phyloP scores from a whole-genome alignment of 257 asterid genomes.

The Nicotiana undulata region DNA sequence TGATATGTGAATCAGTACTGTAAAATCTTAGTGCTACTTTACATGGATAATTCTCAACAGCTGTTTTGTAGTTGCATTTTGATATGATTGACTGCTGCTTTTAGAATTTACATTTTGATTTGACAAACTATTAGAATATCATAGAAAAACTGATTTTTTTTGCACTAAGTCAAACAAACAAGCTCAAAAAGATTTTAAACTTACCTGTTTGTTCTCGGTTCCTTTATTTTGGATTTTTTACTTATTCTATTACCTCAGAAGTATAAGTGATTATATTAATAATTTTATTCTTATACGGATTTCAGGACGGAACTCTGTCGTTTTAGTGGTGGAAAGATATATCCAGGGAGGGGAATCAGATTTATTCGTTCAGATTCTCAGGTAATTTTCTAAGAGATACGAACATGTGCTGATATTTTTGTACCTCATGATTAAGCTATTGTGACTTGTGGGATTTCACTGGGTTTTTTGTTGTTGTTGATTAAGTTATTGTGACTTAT shows the following conservation, averaged over 20 bases:
- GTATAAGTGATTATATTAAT: background rate
- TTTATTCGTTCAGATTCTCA: slow-evolving; percentile 69
- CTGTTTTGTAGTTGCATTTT: background rate
- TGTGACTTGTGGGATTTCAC: background rate
- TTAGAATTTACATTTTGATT: background rate
- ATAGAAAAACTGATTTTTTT: background rate
- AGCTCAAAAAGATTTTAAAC: background rate
- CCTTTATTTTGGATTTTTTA: background rate
- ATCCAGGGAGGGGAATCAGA: slow-evolving; percentile 78
- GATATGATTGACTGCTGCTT: background rate
- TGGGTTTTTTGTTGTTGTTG: background rate
- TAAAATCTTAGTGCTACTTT: too few relatives aligned
- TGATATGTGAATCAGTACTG: background rate
- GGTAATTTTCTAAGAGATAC: slow-evolving; percentile 21
- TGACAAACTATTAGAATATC: background rate
- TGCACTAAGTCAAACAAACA: background rate
- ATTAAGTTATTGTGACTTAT: background rate
- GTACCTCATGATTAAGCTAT: background rate
- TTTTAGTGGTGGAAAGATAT: slow-evolving; percentile 75
- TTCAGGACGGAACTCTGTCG: slow-evolving; percentile 78
- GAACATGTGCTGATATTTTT: too few relatives aligned
- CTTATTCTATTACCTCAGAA: background rate
- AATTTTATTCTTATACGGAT: background rate
- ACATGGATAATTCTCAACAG: background rate
- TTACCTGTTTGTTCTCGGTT: background rate